A percentile compares a stretch with the other conserved stretches of the same genome.
Conservation (phyloP, 2,329 filamentous ascomycete genomes). For the Anisogramma anomala region DNA sequence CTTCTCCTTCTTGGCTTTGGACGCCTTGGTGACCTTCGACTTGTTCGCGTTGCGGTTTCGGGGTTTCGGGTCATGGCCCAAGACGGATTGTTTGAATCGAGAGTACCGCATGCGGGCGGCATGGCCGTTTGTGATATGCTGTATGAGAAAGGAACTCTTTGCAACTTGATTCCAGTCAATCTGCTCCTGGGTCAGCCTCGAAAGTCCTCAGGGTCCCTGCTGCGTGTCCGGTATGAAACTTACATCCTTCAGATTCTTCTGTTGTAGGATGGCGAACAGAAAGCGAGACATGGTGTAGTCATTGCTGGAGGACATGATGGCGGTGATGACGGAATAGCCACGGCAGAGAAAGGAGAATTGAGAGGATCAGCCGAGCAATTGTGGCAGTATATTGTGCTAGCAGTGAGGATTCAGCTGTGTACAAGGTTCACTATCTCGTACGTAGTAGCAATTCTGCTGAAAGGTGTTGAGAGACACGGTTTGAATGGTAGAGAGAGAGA, state of each 20-base stretch:
- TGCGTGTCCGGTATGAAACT: conserved; percentile 20
- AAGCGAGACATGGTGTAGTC: conserved; percentile 47
- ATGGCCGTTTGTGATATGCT: conserved; percentile 48
- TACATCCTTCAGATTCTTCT: conserved; percentile 50
- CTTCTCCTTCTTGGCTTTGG: conserved; percentile 27
- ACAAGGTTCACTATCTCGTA: too few relatives aligned
- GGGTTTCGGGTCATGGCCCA: conserved; percentile 36
- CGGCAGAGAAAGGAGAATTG: neutral
- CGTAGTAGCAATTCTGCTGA: too few relatives aligned
- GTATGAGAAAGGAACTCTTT: conserved; percentile 38
- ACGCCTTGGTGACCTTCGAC: conserved; percentile 33
- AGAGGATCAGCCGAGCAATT: neutral
- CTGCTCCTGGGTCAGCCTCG: conserved; percentile 25
- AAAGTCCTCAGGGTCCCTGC: neutral
- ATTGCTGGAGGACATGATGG: conserved; percentile 41
- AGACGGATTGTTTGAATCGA: conserved; percentile 37
- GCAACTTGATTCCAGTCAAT: conserved; percentile 50
- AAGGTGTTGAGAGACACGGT: too few relatives aligned
- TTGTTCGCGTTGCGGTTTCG: conserved; percentile 33
- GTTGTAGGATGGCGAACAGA: conserved; percentile 47
- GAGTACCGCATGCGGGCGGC: conserved; percentile 50
- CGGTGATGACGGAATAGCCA: conserved; percentile 5
- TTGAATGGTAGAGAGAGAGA: conserved; percentile 9
- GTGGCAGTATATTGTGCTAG: too few relatives aligned
- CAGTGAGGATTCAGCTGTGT: too few relatives aligned